phyloP scores from a whole-genome alignment of 2,329 filamentous ascomycete genomes.

The Thielaviopsis euricoi region DNA sequence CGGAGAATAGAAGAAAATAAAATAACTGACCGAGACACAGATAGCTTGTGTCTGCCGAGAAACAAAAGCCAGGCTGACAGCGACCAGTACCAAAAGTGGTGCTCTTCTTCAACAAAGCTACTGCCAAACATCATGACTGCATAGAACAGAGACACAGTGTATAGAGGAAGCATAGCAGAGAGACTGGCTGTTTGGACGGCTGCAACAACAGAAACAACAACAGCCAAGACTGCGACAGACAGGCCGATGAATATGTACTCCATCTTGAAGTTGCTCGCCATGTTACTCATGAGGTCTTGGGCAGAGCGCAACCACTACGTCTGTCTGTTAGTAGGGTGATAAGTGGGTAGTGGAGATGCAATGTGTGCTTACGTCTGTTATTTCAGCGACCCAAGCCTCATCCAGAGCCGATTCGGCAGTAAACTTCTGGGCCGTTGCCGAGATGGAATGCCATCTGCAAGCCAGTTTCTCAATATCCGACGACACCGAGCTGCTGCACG shows the following conservation, averaged over 20 bases:
- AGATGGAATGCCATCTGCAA: constrained; percentile 45
- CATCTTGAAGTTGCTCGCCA: constrained; percentile 85
- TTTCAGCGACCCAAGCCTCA: not conserved
- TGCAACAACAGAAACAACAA: constrained; percentile 16
- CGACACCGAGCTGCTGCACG: not conserved
- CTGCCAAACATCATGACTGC: constrained; percentile 91
- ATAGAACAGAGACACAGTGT: constrained; percentile 44
- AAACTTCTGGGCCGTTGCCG: not conserved
- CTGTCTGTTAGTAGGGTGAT: not conserved
- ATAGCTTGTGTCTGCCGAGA: constrained; percentile 27
- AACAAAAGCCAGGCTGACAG: constrained; percentile 51
- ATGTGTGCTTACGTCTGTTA: constrained; percentile 1
- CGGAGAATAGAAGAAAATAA: not conserved
- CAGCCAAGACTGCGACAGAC: constrained; percentile 21
- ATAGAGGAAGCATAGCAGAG: constrained; percentile 23
- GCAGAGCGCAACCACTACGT: constrained; percentile 48
- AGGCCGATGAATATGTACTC: constrained; percentile 24
- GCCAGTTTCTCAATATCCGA: constrained; percentile 39
- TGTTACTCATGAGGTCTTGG: constrained; percentile 68
- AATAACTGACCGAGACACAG: not conserved
- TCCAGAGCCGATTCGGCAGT: not conserved
- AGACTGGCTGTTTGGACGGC: constrained; percentile 10
- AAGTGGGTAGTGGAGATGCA: not conserved
- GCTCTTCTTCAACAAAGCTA: constrained; percentile 95
- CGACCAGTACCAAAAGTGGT: constrained; percentile 96